Conservation (phyloP, 495 filamentous ascomycete species). For the Aspergillus conjunctus region DNA sequence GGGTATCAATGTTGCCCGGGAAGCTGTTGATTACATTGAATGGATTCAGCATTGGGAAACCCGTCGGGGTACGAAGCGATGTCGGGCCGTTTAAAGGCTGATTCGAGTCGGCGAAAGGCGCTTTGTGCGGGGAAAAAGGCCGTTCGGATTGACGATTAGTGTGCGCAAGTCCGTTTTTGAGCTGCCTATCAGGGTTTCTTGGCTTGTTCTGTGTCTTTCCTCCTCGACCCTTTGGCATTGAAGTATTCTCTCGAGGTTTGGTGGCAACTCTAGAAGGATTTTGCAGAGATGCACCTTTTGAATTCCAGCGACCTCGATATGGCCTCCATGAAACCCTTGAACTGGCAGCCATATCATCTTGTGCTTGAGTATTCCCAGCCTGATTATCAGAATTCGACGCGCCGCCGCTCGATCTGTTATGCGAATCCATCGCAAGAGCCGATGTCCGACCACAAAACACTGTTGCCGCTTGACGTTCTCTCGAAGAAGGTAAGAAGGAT, state of each 20-base stretch:
- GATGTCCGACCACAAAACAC: background rate
- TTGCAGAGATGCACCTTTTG: conserved; percentile 11
- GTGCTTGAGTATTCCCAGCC: background rate
- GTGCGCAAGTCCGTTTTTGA: background rate
- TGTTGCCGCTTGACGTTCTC: background rate
- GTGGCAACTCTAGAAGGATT: background rate
- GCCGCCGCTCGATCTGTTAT: conserved; percentile 3
- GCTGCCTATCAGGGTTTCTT: background rate
- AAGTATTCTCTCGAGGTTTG: background rate
- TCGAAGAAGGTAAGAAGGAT: background rate
- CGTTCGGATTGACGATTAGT: background rate
- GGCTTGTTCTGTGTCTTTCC: conserved; percentile 4
- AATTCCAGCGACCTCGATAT: conserved; percentile 24
- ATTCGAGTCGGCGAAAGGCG: background rate
- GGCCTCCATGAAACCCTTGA: conserved; percentile 22
- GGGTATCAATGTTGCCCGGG: background rate
- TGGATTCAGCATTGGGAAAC: conserved; percentile 11
- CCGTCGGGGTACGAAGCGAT: background rate
- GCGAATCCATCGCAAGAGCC: conserved; percentile 14
- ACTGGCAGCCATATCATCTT: background rate
- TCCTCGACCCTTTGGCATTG: conserved; percentile 3
- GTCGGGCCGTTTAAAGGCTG: conserved; percentile 1
- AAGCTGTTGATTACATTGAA: conserved; percentile 7
- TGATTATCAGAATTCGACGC: conserved; percentile 8
- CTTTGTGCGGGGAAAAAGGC: conserved; percentile 6